Conservation (phyloP, 2,329 filamentous ascomycete genomes). For the Colletotrichum sp. region DNA sequence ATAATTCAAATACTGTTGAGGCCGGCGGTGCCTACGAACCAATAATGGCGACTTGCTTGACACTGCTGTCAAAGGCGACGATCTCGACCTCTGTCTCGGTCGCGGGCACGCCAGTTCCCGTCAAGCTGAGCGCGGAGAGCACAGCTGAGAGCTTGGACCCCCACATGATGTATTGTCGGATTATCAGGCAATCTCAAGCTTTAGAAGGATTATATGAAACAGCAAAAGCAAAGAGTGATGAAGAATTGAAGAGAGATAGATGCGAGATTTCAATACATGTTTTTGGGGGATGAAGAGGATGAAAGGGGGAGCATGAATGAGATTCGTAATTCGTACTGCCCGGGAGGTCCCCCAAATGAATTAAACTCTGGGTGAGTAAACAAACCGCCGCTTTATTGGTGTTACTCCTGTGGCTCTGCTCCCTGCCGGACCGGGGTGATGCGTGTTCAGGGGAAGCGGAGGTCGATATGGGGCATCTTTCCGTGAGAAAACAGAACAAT, state of each 20-base stretch:
- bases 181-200: neutral
- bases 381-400: conserved; percentile 17
- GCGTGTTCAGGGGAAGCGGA: neutral
- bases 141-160: conserved; percentile 23
- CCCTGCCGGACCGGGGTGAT: neutral
- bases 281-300: neutral
- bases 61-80: neutral
- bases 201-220: neutral
- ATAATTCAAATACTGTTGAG: neutral
- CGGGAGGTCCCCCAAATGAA: conserved; percentile 2
- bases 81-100: conserved; percentile 4
- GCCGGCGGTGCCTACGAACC: conserved; percentile 22
- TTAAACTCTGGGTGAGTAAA: conserved; percentile 18
- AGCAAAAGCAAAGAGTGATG: neutral
- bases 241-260: neutral
- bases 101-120: conserved; percentile 10
- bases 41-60: conserved; percentile 31
- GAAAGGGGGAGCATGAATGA: neutral
- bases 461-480: neutral
- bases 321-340: neutral
- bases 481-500: neutral
- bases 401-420: neutral
- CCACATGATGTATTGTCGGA: conserved; percentile 4
- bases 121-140: conserved; percentile 23
- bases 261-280: neutral